A percentile compares a stretch with the other conserved stretches of the same genome.
Evolutionary conservation across 306 rosid species (phyloP).

Genomic region (Pterocarpus santalinus): DNA sequence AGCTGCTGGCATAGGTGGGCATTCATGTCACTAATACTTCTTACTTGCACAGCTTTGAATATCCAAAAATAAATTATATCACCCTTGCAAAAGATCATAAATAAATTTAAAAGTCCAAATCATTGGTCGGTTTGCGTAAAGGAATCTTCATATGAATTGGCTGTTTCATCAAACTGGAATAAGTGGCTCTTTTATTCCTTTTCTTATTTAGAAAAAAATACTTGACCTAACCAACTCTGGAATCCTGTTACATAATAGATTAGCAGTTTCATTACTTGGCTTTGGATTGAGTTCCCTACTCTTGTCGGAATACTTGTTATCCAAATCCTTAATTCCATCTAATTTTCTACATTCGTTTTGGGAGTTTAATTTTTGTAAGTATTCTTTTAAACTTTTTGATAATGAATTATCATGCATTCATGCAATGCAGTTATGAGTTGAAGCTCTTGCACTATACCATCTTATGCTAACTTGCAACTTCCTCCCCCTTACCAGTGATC

Average conservation of each 20-base stretch:
- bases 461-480: conserved; percentile 42
- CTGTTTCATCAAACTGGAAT: background rate
- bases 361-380: background rate
- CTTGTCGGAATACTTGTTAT: background rate
- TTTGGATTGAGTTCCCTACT: background rate
- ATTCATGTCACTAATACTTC: conserved; percentile 24
- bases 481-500: conserved; percentile 65
- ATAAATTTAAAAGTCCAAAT: conserved; percentile 24
- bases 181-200: conserved; percentile 1
- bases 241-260: background rate
- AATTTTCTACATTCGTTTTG: background rate
- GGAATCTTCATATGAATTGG: background rate
- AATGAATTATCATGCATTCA: background rate
- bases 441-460: background rate
- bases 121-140: background rate
- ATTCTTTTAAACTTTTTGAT: background rate
- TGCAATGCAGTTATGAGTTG: background rate
- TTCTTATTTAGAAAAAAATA: background rate
- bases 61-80: conserved; percentile 25
- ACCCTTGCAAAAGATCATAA: background rate
- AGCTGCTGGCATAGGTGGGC: conserved; percentile 93
- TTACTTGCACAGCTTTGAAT: conserved; percentile 12
- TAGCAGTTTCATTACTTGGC: conserved; percentile 3
- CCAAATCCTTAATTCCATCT: background rate
- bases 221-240: background rate